Evolutionary conservation across 2,329 filamentous ascomycete species (phyloP).

Genomic region (Rutstroemia sydowiana): DNA sequence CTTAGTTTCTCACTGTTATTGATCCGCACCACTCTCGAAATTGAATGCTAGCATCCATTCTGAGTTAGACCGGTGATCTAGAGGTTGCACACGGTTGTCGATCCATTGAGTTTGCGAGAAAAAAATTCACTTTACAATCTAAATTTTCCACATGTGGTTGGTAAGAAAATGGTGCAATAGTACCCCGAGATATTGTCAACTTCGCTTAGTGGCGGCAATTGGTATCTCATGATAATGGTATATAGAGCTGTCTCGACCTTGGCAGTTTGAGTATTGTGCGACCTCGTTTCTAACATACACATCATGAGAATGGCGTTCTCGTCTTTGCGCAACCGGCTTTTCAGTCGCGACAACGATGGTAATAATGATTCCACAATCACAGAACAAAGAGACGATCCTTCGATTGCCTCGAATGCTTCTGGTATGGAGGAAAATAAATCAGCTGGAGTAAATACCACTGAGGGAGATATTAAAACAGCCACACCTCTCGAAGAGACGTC

Average conservation of each 20-base stretch:
- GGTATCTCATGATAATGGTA: neutral
- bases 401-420: neutral
- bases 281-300: neutral
- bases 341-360: neutral
- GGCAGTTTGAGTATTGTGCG: neutral
- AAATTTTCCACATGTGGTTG: neutral
- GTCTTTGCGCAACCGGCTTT: neutral
- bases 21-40: no score
- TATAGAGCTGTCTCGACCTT: neutral
- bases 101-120: neutral
- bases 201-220: neutral
- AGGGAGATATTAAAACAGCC: neutral
- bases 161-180: neutral
- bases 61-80: no score
- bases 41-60: no score
- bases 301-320: neutral
- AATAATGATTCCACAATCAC: neutral
- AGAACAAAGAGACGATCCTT: neutral
- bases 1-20: no score
- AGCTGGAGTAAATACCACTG: neutral
- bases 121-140: neutral
- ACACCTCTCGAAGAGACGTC: constrained; percentile 32
- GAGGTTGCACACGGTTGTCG: neutral
- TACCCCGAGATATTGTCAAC: neutral
- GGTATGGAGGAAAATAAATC: constrained; percentile 4